These are phyloP conservation scores for Diaporthe longicolla DNA, from an alignment of 2,329 filamentous ascomycete genomes.

Conservation along the genomic window DNA sequence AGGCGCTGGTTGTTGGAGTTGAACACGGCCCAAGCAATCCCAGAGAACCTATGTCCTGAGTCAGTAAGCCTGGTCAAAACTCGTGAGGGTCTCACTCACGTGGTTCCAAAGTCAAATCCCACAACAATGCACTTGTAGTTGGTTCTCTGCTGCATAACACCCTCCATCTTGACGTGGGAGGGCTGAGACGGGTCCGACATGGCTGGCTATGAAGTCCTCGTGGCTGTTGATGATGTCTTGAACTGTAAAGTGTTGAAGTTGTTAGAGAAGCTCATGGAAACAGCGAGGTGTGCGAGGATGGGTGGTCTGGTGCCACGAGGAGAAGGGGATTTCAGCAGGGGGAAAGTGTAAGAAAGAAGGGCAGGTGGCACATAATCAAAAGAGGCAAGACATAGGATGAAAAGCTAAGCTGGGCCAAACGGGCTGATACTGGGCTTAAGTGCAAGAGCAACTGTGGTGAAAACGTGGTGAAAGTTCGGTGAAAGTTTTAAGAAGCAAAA, in stretches of 20 bases:
- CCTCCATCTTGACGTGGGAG: neutral
- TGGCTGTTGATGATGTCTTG: too few relatives aligned
- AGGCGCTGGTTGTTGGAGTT: neutral
- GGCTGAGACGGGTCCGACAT: neutral
- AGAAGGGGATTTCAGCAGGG: too few relatives aligned
- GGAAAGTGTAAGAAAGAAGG: neutral
- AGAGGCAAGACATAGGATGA: neutral
- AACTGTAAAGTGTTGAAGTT: too few relatives aligned
- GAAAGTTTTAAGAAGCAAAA: neutral
- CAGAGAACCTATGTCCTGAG: neutral
- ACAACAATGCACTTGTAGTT: neutral
- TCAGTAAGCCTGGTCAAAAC: fast-evolving
- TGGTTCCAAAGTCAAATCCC: neutral
- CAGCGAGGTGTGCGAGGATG: neutral
- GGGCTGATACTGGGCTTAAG: too few relatives aligned
- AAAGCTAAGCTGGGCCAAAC: too few relatives aligned
- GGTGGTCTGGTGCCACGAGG: too few relatives aligned
- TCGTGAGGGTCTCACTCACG: neutral
- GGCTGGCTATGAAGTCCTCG: too few relatives aligned
- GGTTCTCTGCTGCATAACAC: too few relatives aligned
- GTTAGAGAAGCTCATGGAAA: neutral
- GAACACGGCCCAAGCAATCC: neutral
- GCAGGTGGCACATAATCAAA: neutral
- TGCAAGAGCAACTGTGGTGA: too few relatives aligned
- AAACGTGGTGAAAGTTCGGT: neutral